Base-by-base conservation (phyloP, 2,329 filamentous ascomycete genomes). In the Aurifilum marmelostoma region DNA sequence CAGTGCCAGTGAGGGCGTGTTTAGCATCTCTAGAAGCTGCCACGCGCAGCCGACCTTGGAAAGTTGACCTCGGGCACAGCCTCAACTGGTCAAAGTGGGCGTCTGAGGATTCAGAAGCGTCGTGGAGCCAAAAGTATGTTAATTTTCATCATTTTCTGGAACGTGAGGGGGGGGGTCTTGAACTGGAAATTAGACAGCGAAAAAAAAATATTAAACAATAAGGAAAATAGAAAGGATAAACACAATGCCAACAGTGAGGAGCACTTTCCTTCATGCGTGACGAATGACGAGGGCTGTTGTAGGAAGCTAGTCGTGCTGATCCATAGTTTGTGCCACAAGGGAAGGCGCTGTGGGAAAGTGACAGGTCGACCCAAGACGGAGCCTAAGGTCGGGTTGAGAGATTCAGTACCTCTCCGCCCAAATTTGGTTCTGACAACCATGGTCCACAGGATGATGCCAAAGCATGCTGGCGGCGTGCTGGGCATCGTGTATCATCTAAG, bases 361-460 rank as follows among this genome's bases (percentile, higher is more conserved):
- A 47, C 43, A 47, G 43, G 43, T 47, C 43, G n/a, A n/a, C n/a
- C n/a, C n/a, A 47, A n/a, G 43, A 47, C 43, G 43, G 43, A n/a
- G n/a, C n/a, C n/a, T n/a, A n/a, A n/a, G n/a, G 41, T 47, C 41
- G 16, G 41, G 41, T 18, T 47, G 41, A 47, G 41, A 47, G 41
- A 47, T 47, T n/a, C 41, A 47, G 5, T 47, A 9, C 37, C 37
- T 18, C 41, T 21, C 41, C 16, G 16, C 14, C 41, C 14, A 43
- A 18, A 16, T 43, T 43, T 43, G 41, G n/a, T 43, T 43, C 16
- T 43, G 16, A 16, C 43, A 18, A 47, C 43, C 43, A 47, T 21
- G 43, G 43, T 14, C 16, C 43, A 47, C 7, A n/a, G 43, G 18
- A 47, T 16, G 43, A 47, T 16, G 43, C n/a, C 43, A 47, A 47